A percentile compares a stretch with the other conserved stretches of the same genome.
Conservation (phyloP, 2,329 filamentous ascomycete species). For the Xylariaceae sp. region DNA sequence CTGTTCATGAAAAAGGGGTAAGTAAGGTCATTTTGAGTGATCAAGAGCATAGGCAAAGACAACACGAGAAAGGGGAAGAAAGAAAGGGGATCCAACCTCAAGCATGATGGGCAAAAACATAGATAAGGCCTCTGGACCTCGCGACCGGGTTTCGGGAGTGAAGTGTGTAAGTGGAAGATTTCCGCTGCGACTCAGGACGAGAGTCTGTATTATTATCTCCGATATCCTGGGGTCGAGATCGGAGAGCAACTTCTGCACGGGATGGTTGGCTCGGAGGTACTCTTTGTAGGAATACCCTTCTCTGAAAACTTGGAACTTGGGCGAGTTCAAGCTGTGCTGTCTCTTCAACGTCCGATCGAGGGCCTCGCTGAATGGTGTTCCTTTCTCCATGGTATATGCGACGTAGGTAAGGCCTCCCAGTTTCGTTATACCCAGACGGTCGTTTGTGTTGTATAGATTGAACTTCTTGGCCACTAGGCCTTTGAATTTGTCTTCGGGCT, state of each 20-base stretch:
- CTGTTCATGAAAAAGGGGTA: neutral
- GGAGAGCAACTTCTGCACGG: slow-evolving; percentile 24
- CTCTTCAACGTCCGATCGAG: slow-evolving; percentile 22
- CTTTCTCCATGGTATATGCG: slow-evolving; percentile 29
- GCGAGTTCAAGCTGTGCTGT: slow-evolving; percentile 5
- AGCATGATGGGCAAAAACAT: slow-evolving; percentile 40
- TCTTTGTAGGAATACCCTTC: slow-evolving; percentile 23
- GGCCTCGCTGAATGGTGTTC: slow-evolving; percentile 16
- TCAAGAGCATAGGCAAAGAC: neutral
- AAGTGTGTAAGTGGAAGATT: slow-evolving; percentile 20
- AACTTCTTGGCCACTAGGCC: slow-evolving; percentile 33
- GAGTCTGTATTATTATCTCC: slow-evolving; percentile 35
- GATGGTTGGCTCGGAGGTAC: slow-evolving; percentile 27
- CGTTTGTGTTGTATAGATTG: slow-evolving; percentile 30
- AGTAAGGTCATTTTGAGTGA: neutral
- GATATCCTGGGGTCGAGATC: slow-evolving; percentile 36
- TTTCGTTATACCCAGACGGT: slow-evolving; percentile 19
- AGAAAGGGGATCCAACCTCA: slow-evolving; percentile 28
- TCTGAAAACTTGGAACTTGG: slow-evolving; percentile 24
- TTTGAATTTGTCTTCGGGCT: slow-evolving; percentile 11
- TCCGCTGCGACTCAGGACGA: slow-evolving; percentile 29
- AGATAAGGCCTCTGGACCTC: slow-evolving; percentile 27
- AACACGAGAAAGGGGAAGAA: neutral
- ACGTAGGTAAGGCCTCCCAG: slow-evolving; percentile 31
- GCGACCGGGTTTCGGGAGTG: slow-evolving; percentile 3